A percentile compares a stretch with the other conserved stretches of the same genome.
These are phyloP conservation scores for Bromus sterilis DNA, from an alignment of 176 grass and related monocot species.

Conservation along the genomic window DNA sequence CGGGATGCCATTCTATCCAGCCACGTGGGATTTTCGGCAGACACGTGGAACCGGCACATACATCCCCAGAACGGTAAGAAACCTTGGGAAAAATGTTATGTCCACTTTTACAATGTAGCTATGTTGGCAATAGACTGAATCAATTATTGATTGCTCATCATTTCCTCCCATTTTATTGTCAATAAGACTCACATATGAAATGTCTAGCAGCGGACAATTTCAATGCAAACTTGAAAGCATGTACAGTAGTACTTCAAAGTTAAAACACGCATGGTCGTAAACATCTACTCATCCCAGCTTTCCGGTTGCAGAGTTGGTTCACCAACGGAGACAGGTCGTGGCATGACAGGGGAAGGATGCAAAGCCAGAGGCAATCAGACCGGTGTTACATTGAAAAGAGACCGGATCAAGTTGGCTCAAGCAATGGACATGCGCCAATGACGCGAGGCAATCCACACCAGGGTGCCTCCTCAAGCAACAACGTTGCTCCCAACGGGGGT, in stretches of 20 bases:
- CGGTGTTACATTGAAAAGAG: background rate
- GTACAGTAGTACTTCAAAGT: background rate
- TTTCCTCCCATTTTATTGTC: background rate
- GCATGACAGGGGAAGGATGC: constrained; percentile 1
- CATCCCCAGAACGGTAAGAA: constrained; percentile 34
- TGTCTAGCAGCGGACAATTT: background rate
- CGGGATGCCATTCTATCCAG: background rate
- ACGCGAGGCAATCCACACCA: background rate
- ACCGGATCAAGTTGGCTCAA: background rate
- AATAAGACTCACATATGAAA: background rate
- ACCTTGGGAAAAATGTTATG: background rate
- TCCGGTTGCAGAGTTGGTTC: constrained; percentile 14
- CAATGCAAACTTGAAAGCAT: background rate
- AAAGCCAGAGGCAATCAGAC: background rate
- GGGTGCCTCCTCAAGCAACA: background rate
- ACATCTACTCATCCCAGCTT: background rate
- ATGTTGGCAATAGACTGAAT: background rate
- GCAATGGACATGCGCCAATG: background rate
- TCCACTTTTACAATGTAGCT: background rate
- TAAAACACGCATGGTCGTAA: background rate
- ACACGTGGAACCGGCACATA: constrained; percentile 46
- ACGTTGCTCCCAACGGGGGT: too few relatives aligned
- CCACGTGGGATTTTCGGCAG: background rate
- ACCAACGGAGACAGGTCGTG: background rate
- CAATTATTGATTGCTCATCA: background rate